These are phyloP conservation scores for Mortierella polycephala DNA, from an alignment of 371 early-diverging fungal species.

Conservation along the genomic window DNA sequence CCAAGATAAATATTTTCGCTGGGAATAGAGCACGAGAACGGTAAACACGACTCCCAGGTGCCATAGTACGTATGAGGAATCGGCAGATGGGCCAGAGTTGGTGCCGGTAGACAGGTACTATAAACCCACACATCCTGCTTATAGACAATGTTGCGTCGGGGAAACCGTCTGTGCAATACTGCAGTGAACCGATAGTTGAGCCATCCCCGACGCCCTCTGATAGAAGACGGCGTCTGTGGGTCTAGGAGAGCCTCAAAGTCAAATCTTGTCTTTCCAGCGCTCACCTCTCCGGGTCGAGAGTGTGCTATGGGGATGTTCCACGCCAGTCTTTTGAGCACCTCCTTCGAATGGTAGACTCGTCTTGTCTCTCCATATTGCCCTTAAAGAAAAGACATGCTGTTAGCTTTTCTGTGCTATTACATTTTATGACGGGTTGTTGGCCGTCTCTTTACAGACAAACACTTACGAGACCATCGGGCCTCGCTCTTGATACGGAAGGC, in stretches of 20 bases:
- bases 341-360: constrained; percentile 22
- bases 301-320: constrained; percentile 19
- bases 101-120: constrained; percentile 29
- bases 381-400: background rate
- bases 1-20: constrained; percentile 28
- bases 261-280: constrained; percentile 24
- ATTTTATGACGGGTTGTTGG: no score
- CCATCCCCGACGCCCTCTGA: constrained; percentile 30
- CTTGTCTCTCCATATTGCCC: constrained; percentile 11
- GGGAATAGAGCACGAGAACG: constrained; percentile 28
- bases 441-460: background rate
- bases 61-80: constrained; percentile 16
- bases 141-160: constrained; percentile 24
- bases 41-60: constrained; percentile 33
- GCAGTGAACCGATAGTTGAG: constrained; percentile 36
- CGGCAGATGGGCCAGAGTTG: constrained; percentile 12
- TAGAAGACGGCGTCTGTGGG: constrained; percentile 28
- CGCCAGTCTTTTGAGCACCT: constrained; percentile 22
- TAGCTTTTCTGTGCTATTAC: no score
- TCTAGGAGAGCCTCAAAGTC: constrained; percentile 30
- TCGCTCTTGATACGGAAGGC: constrained; percentile 35
- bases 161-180: constrained; percentile 22
- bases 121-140: constrained; percentile 41
- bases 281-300: constrained; percentile 16
- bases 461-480: constrained; percentile 38